These are phyloP conservation scores for Hevea brasiliensis DNA, from an alignment of 345 rosid genomes.

Conservation along the genomic window DNA sequence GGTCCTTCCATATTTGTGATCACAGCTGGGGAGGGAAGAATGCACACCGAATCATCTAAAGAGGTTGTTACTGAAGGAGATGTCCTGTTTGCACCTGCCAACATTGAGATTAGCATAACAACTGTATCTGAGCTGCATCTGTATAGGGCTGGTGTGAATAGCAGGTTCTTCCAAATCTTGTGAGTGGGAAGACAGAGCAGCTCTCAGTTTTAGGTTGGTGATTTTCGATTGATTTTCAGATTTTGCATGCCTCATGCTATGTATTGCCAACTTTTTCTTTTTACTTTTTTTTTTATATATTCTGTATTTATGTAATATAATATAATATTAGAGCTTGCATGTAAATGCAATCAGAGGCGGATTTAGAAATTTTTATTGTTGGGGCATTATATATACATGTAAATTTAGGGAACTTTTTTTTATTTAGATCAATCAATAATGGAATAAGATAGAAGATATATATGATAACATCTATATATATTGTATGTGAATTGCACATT, in stretches of 20 bases:
- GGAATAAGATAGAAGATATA: too few relatives aligned
- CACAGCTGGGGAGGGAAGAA: slow-evolving; percentile 59
- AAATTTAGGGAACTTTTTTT: too few relatives aligned
- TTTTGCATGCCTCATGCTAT: neutral
- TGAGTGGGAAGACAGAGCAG: slow-evolving; percentile 16
- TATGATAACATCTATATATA: too few relatives aligned
- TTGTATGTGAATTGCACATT: too few relatives aligned
- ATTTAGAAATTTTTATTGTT: too few relatives aligned
- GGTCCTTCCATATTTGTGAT: slow-evolving; percentile 86
- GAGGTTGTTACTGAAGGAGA: slow-evolving; percentile 61
- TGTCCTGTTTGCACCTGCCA: slow-evolving; percentile 76
- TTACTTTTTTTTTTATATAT: neutral
- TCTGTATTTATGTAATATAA: neutral
- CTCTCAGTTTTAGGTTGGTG: neutral
- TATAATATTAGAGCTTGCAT: neutral
- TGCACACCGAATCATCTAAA: slow-evolving; percentile 38
- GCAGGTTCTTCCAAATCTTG: slow-evolving; percentile 50
- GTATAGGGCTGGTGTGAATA: slow-evolving; percentile 86
- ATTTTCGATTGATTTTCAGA: slow-evolving; percentile 1
- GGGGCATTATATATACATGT: too few relatives aligned
- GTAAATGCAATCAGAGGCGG: slow-evolving; percentile 3
- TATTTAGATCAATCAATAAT: too few relatives aligned
- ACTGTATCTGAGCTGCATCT: slow-evolving; percentile 58
- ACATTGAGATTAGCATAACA: slow-evolving; percentile 49
- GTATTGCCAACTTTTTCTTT: neutral